phyloP scores from a whole-genome alignment of 2,329 filamentous ascomycete genomes.

The Claviceps lovelessii region DNA sequence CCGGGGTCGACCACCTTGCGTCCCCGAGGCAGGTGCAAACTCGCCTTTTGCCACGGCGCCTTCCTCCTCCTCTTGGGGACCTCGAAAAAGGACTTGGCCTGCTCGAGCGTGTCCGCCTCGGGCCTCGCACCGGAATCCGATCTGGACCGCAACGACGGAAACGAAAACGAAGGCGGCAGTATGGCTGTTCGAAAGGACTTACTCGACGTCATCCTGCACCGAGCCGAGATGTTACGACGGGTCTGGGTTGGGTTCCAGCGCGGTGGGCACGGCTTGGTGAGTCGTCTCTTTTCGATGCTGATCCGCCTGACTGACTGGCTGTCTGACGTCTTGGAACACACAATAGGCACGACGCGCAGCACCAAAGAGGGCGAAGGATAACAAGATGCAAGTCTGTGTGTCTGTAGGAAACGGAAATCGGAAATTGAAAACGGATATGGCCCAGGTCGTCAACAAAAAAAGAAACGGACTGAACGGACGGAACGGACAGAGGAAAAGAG shows the following conservation, averaged over 20 bases:
- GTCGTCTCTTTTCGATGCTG: not conserved
- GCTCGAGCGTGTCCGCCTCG: not conserved
- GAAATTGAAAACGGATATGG: too few species aligned
- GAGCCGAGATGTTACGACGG: constrained; percentile 6
- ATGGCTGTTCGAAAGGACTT: constrained; percentile 27
- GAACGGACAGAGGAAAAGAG: not conserved
- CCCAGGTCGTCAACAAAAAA: not conserved
- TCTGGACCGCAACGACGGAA: constrained; percentile 19
- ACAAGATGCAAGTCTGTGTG: not conserved
- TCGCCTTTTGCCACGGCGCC: constrained; percentile 13
- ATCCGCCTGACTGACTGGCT: not conserved
- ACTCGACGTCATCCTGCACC: constrained; percentile 31
- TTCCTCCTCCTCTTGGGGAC: constrained; percentile 3
- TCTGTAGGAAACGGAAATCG: not conserved
- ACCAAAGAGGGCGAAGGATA: not conserved
- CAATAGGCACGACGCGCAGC: not conserved
- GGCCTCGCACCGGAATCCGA: constrained; percentile 9
- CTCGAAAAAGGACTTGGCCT: not conserved
- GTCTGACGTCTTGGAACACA: not conserved
- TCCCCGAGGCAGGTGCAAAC: constrained; percentile 5
- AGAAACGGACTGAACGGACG: not conserved
- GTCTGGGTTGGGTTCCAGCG: too few species aligned
- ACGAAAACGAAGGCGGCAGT: constrained; percentile 23
- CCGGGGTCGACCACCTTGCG: constrained; percentile 5
- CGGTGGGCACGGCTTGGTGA: not conserved